Base-by-base conservation (phyloP, 2,329 filamentous ascomycete genomes). In the Hypomyces rosellus region DNA sequence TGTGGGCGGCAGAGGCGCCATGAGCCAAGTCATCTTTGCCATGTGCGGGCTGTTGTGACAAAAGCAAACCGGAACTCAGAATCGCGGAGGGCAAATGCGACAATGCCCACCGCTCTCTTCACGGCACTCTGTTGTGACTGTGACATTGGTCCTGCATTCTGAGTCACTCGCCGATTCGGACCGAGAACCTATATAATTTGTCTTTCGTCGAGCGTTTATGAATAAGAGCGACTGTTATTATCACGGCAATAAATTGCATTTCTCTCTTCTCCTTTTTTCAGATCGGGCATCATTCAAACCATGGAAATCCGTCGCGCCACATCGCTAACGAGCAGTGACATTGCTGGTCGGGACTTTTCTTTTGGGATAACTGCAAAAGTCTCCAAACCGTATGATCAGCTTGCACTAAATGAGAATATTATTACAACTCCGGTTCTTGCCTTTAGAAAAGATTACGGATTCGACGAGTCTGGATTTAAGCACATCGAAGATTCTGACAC, bases 301-400 rank as follows among this genome's bases (percentile, higher is more conserved):
- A 53, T 53, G 51, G 39, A 53, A 14, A 41, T 53, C 30, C 22
- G 12, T 12, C 45, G 53, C 16, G 52, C 49, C 18, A 40, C 22
- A 9, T 34, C 13, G 6, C 33, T 57, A 16, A 51, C 50, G 9
- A 33, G 41, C 5, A 15, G 45, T 3, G 52, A 57, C 8, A 15
- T 57, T 33, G 34, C 49, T n/a, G 47, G 46, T 14, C 43, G 49
- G 9, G 53, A 57, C 36, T 54, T 56, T 12, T 53, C 50, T 25
- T 57, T 57, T 45, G 46, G 48, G 4, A 54, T 56, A 34, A 45
- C 49, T 3, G 37, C 43, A 7, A 36, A 51, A 34, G 51, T 57
- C 18, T 50, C 49, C 6, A 50, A 48, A 34, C 55, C 55, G 8
- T 50, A 53, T 11, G 50, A 46, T 33, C 46, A 53, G 15, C 49